Percentiles rank a stretch among this genome's conserved stretches.
phyloP scores from a whole-genome alignment of 2,329 filamentous ascomycete genomes.

The Arthrobotrys iridis region DNA sequence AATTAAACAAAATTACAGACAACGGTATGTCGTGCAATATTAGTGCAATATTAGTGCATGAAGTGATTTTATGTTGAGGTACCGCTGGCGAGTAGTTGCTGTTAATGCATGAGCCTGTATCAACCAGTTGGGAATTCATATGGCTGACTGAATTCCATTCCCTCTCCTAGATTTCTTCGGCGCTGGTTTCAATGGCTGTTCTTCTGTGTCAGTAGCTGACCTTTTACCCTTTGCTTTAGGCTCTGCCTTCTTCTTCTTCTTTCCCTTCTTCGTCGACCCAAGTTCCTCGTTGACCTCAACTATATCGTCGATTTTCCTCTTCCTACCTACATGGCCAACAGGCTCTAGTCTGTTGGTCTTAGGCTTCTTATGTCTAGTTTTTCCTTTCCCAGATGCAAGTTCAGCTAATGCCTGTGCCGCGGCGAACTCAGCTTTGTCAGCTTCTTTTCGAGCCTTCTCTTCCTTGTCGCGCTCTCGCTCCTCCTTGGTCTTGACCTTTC shows the following conservation, averaged over 20 bases:
- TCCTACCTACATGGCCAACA: background rate
- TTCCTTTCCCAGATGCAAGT: background rate
- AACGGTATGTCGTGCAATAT: too few relatives aligned
- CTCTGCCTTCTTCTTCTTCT: background rate
- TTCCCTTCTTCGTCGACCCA: background rate
- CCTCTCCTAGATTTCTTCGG: constrained; percentile 1
- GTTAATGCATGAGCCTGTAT: too few relatives aligned
- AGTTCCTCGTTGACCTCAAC: background rate
- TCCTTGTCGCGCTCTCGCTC: constrained; percentile 17
- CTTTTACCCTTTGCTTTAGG: background rate
- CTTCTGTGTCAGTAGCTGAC: background rate
- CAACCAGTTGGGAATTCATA: too few relatives aligned
- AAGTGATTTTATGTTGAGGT: too few relatives aligned
- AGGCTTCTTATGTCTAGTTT: background rate
- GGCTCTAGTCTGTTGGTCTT: background rate
- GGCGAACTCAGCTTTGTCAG: constrained; percentile 1
- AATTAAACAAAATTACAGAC: too few relatives aligned
- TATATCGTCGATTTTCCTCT: constrained; percentile 9
- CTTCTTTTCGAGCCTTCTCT: constrained; percentile 3
- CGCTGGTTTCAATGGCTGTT: background rate
- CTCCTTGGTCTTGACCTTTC: constrained; percentile 40
- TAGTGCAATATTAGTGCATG: too few relatives aligned
- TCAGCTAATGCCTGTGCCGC: background rate
- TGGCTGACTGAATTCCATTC: background rate
- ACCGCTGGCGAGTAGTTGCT: too few relatives aligned